Base-by-base conservation (phyloP, 2,329 filamentous ascomycete species). In the Dactylonectria macrodidyma region DNA sequence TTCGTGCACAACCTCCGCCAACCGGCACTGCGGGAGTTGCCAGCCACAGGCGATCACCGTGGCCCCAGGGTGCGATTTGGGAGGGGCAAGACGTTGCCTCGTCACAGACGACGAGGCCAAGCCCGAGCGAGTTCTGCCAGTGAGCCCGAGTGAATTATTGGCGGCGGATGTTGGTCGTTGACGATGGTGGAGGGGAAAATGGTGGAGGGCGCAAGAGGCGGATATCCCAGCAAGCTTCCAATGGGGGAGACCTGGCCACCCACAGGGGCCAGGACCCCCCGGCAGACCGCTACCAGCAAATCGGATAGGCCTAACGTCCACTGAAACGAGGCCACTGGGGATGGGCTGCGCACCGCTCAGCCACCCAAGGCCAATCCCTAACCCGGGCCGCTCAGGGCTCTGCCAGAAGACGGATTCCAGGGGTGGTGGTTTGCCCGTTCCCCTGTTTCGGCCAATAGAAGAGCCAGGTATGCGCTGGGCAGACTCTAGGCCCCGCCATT, bases 271-370 rank as follows among this genome's bases (percentile, higher is more conserved):
- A 57, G 38, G 36, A 14, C 41, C 41, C 41, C 41, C 41, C 14
- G 41, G 14, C 14, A 44, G 41, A n/a, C 41, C 14, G 41, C 41
- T 22, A 55, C 16, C 30, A 55, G n/a, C 41, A 57, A 62, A 56
- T 57, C 52, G 60, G 59, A 62, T 46, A 56, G 50, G 50, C 41
- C 59, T 41, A 56, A 54, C 59, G 44, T 56, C 41, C 60, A 57
- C 60, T 62, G 60, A 62, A 62, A 62, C 60, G 44, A 47, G 22
- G 22, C 60, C 60, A 50, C 60, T 57, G 36, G 33, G 60, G 50
- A 47, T 30, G 33, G 41, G 22, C 64, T 66, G 64, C 59, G 64
- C 64, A 62, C 58, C 46, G 57, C 64, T 62, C 64, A 41, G 64
- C 64, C 64, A 66, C 64, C 19, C 50, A 48, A 34, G 14, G 47